Evolutionary conservation across 2,329 filamentous ascomycete species (phyloP).

Genomic region (Cytospora paraplurivora): DNA sequence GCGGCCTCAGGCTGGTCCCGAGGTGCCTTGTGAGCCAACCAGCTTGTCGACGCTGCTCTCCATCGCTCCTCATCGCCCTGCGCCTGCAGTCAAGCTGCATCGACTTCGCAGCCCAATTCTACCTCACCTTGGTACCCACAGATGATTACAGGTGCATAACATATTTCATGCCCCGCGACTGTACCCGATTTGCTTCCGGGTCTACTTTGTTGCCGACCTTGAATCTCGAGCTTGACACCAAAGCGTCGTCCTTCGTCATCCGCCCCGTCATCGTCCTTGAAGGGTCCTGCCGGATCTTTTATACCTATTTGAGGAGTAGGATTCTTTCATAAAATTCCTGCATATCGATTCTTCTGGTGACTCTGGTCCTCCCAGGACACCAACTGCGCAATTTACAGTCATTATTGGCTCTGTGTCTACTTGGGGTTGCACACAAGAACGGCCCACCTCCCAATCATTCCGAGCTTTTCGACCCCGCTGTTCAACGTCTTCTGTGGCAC

Average conservation of each 20-base stretch:
- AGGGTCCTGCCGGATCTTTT: conserved; percentile 11
- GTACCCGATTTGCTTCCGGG: conserved; percentile 18
- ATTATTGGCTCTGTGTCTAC: conserved; percentile 26
- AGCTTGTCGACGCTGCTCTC: conserved; percentile 20
- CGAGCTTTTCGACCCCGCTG: conserved; percentile 28
- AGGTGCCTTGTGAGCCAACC: conserved; percentile 27
- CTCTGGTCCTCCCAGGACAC: conserved; percentile 10
- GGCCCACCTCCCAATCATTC: conserved; percentile 30
- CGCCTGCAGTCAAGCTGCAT: conserved; percentile 28
- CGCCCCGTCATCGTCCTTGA: conserved; percentile 6
- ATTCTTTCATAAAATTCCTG: conserved; percentile 10
- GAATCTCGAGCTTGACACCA: conserved; percentile 12
- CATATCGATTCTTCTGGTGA: conserved; percentile 3
- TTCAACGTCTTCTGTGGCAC: conserved; percentile 22
- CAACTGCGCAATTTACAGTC: conserved; percentile 16
- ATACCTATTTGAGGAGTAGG: conserved; percentile 3
- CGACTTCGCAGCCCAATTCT: conserved; percentile 26
- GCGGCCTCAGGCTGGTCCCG: conserved; percentile 28
- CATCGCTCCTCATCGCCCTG: conserved; percentile 7
- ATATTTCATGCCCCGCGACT: conserved; percentile 18
- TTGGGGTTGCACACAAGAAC: conserved; percentile 28
- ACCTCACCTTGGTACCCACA: conserved; percentile 23
- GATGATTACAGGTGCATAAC: conserved; percentile 20
- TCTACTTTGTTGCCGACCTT: conserved; percentile 17
- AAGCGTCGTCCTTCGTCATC: conserved; percentile 19